Percentiles rank a stretch among this genome's conserved stretches.
phyloP scores from a whole-genome alignment of 306 rosid species.

The Fagus sylvatica region DNA sequence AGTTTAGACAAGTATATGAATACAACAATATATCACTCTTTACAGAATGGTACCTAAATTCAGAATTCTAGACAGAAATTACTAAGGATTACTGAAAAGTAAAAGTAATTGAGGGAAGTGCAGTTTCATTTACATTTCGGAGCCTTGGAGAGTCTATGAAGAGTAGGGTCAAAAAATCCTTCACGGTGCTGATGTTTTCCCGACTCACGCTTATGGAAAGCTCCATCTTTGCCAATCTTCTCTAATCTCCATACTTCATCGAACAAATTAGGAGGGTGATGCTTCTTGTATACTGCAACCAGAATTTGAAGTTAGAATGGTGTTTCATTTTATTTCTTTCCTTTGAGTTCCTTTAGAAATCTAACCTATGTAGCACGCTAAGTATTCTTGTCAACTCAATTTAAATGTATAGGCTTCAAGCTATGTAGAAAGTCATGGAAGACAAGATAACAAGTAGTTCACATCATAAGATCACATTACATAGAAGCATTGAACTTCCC shows the following conservation, averaged over 20 bases:
- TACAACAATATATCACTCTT: neutral
- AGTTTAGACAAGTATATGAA: neutral
- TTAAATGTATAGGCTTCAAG: neutral
- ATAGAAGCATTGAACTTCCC: neutral
- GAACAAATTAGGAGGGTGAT: constrained; percentile 81
- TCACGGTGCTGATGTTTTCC: constrained; percentile 63
- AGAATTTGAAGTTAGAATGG: constrained; percentile 23
- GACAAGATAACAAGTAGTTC: constrained; percentile 18
- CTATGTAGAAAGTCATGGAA: constrained; percentile 3
- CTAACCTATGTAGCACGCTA: neutral
- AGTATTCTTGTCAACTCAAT: neutral
- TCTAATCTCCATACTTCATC: constrained; percentile 98
- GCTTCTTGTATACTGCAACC: constrained; percentile 92
- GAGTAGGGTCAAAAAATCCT: constrained; percentile 84
- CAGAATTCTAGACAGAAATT: neutral
- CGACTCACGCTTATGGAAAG: constrained; percentile 85
- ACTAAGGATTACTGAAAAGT: neutral
- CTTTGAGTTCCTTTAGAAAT: constrained; percentile 13
- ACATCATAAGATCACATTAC: constrained; percentile 9
- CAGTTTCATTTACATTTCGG: constrained; percentile 59
- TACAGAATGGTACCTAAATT: neutral
- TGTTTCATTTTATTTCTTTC: constrained; percentile 18
- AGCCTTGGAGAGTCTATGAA: constrained; percentile 71
- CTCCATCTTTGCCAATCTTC: constrained; percentile 97
- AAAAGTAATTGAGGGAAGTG: constrained; percentile 9